phyloP scores from a whole-genome alignment of 1,284 basidiomycete genomes.

The Xerocomus amazonicus region DNA sequence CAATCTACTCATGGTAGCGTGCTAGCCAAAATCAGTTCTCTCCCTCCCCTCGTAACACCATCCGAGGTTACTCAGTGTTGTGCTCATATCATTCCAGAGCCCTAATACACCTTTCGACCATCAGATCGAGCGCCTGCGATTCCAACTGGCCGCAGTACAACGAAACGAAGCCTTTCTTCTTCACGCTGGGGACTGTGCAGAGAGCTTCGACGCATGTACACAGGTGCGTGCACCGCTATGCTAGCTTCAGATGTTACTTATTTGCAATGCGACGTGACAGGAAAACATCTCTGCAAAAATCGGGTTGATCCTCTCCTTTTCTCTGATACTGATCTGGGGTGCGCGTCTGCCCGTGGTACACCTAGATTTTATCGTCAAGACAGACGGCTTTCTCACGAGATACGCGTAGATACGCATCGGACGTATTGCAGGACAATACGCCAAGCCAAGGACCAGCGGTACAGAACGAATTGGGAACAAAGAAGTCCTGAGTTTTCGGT shows the following conservation, averaged over 20 bases:
- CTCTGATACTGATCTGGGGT: slow-evolving; percentile 92
- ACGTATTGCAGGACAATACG: slow-evolving; percentile 94
- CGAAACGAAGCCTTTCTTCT: slow-evolving; percentile 90
- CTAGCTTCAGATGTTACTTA: background rate
- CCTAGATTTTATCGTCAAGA: background rate
- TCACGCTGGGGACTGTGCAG: slow-evolving; percentile 97
- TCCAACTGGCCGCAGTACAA: slow-evolving; percentile 79
- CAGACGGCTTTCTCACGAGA: slow-evolving; percentile 7
- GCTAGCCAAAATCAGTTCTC: slow-evolving; percentile 64
- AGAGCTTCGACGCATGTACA: slow-evolving; percentile 89
- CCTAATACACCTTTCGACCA: slow-evolving; percentile 9
- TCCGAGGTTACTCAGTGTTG: slow-evolving; percentile 63
- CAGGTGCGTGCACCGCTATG: slow-evolving; percentile 45
- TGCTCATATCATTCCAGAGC: background rate
- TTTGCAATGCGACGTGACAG: slow-evolving; percentile 36
- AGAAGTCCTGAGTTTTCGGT: slow-evolving; percentile 81
- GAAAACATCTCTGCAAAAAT: slow-evolving; percentile 94
- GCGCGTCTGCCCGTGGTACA: slow-evolving; percentile 81
- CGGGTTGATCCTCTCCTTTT: slow-evolving; percentile 92
- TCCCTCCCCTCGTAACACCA: slow-evolving; percentile 88
- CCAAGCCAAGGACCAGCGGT: slow-evolving; percentile 88
- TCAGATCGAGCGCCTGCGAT: slow-evolving; percentile 83
- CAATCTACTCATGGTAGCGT: slow-evolving; percentile 46
- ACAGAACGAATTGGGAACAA: slow-evolving; percentile 75
- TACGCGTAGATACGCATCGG: slow-evolving; percentile 73